Conservation (phyloP, 2,329 filamentous ascomycete species). For the Exophiala sideris region DNA sequence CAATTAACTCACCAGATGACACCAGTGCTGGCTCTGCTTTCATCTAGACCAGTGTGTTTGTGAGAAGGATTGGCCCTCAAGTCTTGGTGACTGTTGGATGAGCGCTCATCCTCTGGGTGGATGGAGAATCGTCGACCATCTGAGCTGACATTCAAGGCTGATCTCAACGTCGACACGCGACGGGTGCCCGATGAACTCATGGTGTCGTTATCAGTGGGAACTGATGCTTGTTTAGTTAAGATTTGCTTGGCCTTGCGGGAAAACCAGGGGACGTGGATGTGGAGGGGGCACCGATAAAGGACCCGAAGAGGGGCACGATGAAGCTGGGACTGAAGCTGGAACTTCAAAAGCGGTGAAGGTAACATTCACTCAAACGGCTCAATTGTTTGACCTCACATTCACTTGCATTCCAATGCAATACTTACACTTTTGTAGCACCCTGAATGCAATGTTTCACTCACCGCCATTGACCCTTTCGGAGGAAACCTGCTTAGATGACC, state of each 20-base stretch:
- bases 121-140: constrained; percentile 27
- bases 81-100: constrained; percentile 80
- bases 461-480: too few species aligned
- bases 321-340: too few species aligned
- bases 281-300: not conserved
- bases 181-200: constrained; percentile 50
- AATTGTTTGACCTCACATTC: too few species aligned
- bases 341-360: too few species aligned
- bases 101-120: constrained; percentile 53
- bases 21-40: constrained; percentile 82
- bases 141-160: constrained; percentile 30
- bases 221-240: not conserved
- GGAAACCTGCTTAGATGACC: too few species aligned
- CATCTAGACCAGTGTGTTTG: constrained; percentile 86
- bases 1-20: constrained; percentile 78
- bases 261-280: not conserved
- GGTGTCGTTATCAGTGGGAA: not conserved
- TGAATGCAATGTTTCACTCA: too few species aligned
- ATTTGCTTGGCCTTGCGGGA: constrained; percentile 11
- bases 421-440: too few species aligned
- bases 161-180: constrained; percentile 42
- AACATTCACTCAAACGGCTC: too few species aligned
- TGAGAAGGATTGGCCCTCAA: constrained; percentile 89
- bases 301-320: not conserved
- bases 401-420: too few species aligned